Evolutionary conservation across 1,284 basidiomycete genomes (phyloP).

Genomic region (Trichosporon coremiiforme): DNA sequence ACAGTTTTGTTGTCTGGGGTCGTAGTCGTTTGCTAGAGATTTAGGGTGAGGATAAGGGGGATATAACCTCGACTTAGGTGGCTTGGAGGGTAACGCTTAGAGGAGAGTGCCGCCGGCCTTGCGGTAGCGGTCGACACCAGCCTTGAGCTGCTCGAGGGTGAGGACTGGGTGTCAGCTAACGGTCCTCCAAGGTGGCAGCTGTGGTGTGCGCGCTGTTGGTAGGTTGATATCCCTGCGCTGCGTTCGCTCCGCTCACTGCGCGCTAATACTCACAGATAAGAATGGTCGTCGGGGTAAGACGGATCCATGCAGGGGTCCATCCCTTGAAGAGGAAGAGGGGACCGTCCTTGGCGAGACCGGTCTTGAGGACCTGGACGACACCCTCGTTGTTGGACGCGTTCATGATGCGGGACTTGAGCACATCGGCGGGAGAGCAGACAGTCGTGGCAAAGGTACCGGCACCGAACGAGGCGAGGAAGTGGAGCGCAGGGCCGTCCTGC

Average conservation of each 20-base stretch:
- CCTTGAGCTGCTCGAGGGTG: conserved; percentile 66
- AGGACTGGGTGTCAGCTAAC: conserved; percentile 58
- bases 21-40: not conserved
- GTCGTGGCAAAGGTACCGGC: conserved; percentile 90
- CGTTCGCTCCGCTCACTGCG: not conserved
- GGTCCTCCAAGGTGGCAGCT: no score
- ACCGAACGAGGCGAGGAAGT: conserved; percentile 81
- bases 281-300: conserved; percentile 71
- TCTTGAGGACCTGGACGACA: conserved; percentile 69
- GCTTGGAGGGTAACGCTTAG: not conserved
- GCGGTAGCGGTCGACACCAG: conserved; percentile 49
- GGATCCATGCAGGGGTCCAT: conserved; percentile 67
- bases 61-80: no score
- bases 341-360: conserved; percentile 76
- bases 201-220: no score
- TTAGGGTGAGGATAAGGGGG: not conserved
- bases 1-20: not conserved
- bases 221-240: not conserved
- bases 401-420: conserved; percentile 84
- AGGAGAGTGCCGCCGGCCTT: conserved; percentile 35
- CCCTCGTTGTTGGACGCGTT: conserved; percentile 82
- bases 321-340: conserved; percentile 91
- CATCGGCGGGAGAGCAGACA: conserved; percentile 90
- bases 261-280: conserved; percentile 38
- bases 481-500: conserved; percentile 74